Percentiles rank a stretch among this genome's conserved stretches.
These are phyloP conservation scores for Penicillium taxi DNA, from an alignment of 495 filamentous ascomycete species.

Conservation along the genomic window DNA sequence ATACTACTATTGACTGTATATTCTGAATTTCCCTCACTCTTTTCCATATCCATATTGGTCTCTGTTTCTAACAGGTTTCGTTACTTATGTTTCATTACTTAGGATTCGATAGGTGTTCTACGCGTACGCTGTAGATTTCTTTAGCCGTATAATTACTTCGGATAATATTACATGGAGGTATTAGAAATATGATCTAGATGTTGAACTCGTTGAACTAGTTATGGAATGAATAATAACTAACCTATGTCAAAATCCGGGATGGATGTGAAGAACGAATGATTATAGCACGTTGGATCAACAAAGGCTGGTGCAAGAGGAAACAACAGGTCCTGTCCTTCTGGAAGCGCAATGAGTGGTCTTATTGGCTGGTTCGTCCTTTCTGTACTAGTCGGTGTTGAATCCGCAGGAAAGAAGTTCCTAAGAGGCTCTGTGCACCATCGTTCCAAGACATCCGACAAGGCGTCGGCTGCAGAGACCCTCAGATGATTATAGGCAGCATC, in stretches of 20 bases:
- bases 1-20: slow-evolving; percentile 21
- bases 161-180: too few relatives aligned
- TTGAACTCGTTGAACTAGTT: too few relatives aligned
- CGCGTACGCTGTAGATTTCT: too few relatives aligned
- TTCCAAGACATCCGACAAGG: slow-evolving; percentile 27
- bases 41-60: too few relatives aligned
- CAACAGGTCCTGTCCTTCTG: slow-evolving; percentile 22
- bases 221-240: too few relatives aligned
- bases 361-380: slow-evolving; percentile 12
- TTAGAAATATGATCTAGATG: too few relatives aligned
- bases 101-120: too few relatives aligned
- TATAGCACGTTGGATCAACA: slow-evolving; percentile 30
- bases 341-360: slow-evolving; percentile 10
- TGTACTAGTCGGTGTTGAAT: slow-evolving; percentile 14
- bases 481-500: slow-evolving; percentile 24
- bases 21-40: too few relatives aligned
- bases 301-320: slow-evolving; percentile 23
- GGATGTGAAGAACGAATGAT: slow-evolving; percentile 24
- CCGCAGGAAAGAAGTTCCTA: slow-evolving; percentile 17
- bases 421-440: slow-evolving; percentile 26
- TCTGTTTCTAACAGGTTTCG: too few relatives aligned
- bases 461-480: slow-evolving; percentile 26
- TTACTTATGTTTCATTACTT: too few relatives aligned
- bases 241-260: too few relatives aligned
- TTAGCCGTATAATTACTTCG: too few relatives aligned